Evolutionary conservation across 1,139 yeast species (phyloP).

Genomic region (Yamadazyma siamensis): DNA sequence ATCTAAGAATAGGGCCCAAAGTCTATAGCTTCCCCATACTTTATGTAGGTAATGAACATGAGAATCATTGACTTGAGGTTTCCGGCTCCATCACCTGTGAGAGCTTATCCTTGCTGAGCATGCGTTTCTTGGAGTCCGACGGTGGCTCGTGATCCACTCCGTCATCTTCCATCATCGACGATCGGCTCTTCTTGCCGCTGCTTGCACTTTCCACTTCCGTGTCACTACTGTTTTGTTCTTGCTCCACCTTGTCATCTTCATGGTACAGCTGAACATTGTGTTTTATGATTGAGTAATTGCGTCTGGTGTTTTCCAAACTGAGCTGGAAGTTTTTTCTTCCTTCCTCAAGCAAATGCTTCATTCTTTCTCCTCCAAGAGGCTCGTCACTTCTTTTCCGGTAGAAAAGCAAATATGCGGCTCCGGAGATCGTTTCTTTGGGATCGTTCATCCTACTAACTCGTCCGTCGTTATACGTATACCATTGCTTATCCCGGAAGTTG

Average conservation of each 20-base stretch:
- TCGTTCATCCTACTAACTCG: slow-evolving; percentile 57
- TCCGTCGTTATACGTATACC: slow-evolving; percentile 93
- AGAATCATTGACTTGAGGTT: no score
- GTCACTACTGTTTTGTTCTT: slow-evolving; percentile 22
- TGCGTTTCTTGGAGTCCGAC: slow-evolving; percentile 10
- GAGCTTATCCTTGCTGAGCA: slow-evolving; percentile 10
- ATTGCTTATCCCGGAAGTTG: slow-evolving; percentile 69
- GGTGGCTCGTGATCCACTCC: neutral
- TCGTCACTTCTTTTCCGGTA: slow-evolving; percentile 57
- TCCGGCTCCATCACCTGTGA: neutral
- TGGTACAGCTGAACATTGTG: slow-evolving; percentile 18
- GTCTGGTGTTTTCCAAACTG: slow-evolving; percentile 12
- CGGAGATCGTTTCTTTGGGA: slow-evolving; percentile 63
- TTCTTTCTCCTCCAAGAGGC: slow-evolving; percentile 35
- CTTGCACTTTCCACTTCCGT: slow-evolving; percentile 14
- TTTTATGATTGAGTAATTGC: slow-evolving; percentile 11
- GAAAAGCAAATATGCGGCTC: slow-evolving; percentile 85
- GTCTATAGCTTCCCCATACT: no score
- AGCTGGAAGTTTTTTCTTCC: slow-evolving; percentile 20
- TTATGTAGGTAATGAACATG: no score
- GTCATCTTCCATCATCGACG: slow-evolving; percentile 16
- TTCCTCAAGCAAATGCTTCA: slow-evolving; percentile 23
- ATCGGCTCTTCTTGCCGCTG: slow-evolving; percentile 18
- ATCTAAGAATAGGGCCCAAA: slow-evolving; percentile 30
- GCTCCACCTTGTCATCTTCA: slow-evolving; percentile 9